Base-by-base conservation (phyloP, 805 yeast genomes). In the Kuraishia ogatae region DNA sequence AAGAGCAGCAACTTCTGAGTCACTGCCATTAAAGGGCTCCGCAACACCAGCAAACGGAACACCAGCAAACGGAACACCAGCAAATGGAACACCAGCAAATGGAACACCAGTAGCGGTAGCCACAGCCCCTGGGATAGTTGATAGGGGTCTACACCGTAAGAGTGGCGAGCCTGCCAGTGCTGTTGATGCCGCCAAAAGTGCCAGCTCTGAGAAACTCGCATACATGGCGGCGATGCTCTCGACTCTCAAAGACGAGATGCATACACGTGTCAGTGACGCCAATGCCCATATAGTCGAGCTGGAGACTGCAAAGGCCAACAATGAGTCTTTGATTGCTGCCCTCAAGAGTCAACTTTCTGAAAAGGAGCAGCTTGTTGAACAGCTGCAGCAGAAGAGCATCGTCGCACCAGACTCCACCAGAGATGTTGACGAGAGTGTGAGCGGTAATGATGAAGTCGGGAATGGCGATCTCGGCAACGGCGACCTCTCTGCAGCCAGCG, bases 221-320 rank as follows among this genome's bases (percentile, higher is more conserved):
- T 59, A 55, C 22, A 63, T 67, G 62, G 58, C 63, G 2, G 53
- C 52, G 17, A 63, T 64, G 65, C 55, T 69, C n/a, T 60, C 56
- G 24, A 64, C 66, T 13, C 62, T 81, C 54, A 78, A 74, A 58
- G 21, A 59, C 2, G 75, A 75, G 49, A 77, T 82, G 58, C 75
- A 74, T 55, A 67, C 68, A 3, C 84, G 82, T 59, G 84, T 86
- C 58, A 74, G 71, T 52, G 70, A 73, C 52, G 92, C 91, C 0
- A 79, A 83, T 59, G 75, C 75, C 20, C 78, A 77, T 55, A 82
- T 86, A 22, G 67, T 66, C 22, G 61, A 62, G 21, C 69, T 87
- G 39, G 88, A 84, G 56, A 28, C 55, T 15, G 73, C 75, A 55
- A 65, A 61, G 48, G 55, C 55, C 15, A 61, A 58, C 51, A 57